These are phyloP conservation scores for Coleophoma cylindrospora DNA, from an alignment of 2,329 filamentous ascomycete genomes.

Conservation along the genomic window DNA sequence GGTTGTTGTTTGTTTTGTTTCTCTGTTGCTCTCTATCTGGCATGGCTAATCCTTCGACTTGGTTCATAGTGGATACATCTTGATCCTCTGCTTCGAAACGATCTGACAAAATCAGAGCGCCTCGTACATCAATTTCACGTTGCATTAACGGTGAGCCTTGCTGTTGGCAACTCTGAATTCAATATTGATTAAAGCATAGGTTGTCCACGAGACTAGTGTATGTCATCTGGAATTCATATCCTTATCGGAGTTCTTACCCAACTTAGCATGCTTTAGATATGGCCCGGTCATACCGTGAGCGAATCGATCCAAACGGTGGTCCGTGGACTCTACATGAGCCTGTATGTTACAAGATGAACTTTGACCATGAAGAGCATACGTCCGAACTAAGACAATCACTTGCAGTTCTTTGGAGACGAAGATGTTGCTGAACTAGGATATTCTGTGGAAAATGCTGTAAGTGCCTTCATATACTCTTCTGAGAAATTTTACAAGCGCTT, in stretches of 20 bases:
- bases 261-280: neutral
- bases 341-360: neutral
- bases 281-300: neutral
- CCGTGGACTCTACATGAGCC: neutral
- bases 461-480: neutral
- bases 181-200: neutral
- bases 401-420: slow-evolving; percentile 2
- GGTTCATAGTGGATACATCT: neutral
- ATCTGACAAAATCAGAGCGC: neutral
- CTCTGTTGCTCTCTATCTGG: too few species aligned
- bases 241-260: neutral
- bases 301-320: neutral
- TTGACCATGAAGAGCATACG: neutral
- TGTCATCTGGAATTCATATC: neutral
- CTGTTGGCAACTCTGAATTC: neutral
- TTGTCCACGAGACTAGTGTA: slow-evolving; percentile 3
- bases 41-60: neutral
- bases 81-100: neutral
- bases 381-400: neutral
- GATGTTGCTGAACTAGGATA: slow-evolving; percentile 1
- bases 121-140: neutral
- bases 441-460: slow-evolving; percentile 1
- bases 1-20: too few species aligned
- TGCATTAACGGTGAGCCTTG: neutral
- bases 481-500: neutral